A percentile compares a stretch with the other conserved stretches of the same genome.
phyloP scores from a whole-genome alignment of 768 basidiomycete genomes.

The Boletus rubescentipes region DNA sequence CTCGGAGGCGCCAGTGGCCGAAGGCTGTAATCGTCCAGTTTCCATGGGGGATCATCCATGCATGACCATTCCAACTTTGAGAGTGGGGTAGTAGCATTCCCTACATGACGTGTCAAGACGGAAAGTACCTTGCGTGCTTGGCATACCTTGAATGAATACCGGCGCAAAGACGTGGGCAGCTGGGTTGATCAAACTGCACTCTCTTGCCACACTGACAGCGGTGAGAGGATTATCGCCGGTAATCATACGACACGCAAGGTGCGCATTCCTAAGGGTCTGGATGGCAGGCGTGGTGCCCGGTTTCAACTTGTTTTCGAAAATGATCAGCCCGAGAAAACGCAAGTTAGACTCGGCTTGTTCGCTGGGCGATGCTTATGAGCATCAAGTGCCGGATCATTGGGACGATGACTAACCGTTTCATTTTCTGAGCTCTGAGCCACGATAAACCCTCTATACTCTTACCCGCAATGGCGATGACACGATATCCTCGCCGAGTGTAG shows the following conservation, averaged over 20 bases:
- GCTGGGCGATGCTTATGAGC: constrained; percentile 38
- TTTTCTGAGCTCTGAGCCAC: constrained; percentile 95
- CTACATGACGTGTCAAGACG: constrained; percentile 34
- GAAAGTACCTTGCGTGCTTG: background rate
- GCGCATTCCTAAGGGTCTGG: constrained; percentile 81
- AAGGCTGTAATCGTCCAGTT: constrained; percentile 85
- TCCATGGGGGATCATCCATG: constrained; percentile 84
- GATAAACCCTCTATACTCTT: constrained; percentile 92
- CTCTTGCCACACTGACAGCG: constrained; percentile 94
- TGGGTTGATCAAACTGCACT: constrained; percentile 86
- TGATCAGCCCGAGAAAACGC: constrained; percentile 90
- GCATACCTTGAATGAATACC: constrained; percentile 66
- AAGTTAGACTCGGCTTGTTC: constrained; percentile 93
- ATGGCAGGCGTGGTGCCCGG: constrained; percentile 89
- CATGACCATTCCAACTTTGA: constrained; percentile 87
- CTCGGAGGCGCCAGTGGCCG: constrained; percentile 76
- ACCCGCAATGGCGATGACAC: constrained; percentile 97
- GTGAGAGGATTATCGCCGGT: constrained; percentile 98
- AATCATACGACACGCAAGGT: constrained; percentile 95
- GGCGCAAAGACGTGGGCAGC: constrained; percentile 90
- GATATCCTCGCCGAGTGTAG: constrained; percentile 94
- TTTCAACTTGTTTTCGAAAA: constrained; percentile 98
- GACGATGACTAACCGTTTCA: constrained; percentile 70
- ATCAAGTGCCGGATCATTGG: background rate
- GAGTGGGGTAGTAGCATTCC: constrained; percentile 47